Evolutionary conservation across 2,329 filamentous ascomycete genomes (phyloP), one percentile per base, ranked within the genome.

Genomic region (Tolypocladium guangdongense): DNA sequence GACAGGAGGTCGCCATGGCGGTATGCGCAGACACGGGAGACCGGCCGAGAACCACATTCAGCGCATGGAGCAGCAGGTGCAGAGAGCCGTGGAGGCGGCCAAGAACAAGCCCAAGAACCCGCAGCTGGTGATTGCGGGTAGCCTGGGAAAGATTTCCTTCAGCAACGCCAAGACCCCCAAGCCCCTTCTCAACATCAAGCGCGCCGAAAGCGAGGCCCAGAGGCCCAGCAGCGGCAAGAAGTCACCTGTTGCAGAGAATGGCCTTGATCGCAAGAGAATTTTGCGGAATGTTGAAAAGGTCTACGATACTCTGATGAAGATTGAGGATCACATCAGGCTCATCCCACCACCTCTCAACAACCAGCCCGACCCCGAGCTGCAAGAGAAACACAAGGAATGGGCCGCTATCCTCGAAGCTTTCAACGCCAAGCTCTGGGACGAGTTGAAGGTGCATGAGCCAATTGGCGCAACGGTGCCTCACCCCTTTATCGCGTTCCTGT

Each of bases 101-200:
- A 99, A 97, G 74, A 89, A 90, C 56, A 92, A 95, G 70, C 93
- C 93, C 14, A 99, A 99, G 77, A 96, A 95, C 66, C 95, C 95
- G 64, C 91, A 96, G 68, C 78, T 99, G 10, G 91, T 97, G 22
- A 92, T 99, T 55, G 92, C 96, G 66, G 93, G 93, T 30, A 96
- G 90, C 64, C 74, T 99, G 50, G 93, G 93, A 59, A 99, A 97
- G 75, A 99, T 99, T 54, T 95, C 92, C 0, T 99, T 97, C 74
- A 96, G 92, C 76, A 99, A 99, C 64, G 90, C 93, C 49, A 99
- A 97, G 76, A 96, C 93, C 0, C 93, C 93, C 0, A 93, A 95
- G 70, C 90, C 92, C 18, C 76, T 97, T 54, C 83, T 99, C 50
- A 99, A 95, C 68, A 91, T 99, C 74, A 97, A 96, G 76, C 87